These are phyloP conservation scores for barrel medic (Medicago truncatula) DNA, from an alignment of 306 rosid species.

Conservation along the genomic window MtrunA17r5.0-ANR NC_053043.1:1612501-1613000, in stretches of 20 bases:
- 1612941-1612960: conserved; percentile 6
- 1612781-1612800: neutral
- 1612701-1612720: neutral
- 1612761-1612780: neutral
- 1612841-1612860: neutral
- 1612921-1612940: conserved; percentile 13
- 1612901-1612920: neutral
- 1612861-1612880: neutral
- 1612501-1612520: neutral
- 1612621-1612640: conserved; percentile 3
- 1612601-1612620: conserved; percentile 25
- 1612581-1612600: conserved; percentile 34
- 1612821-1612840: conserved; percentile 10
- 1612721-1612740: neutral
- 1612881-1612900: conserved; percentile 17
- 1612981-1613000: conserved; percentile 8
- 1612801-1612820: neutral
- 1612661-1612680: neutral
- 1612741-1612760: conserved; percentile 12
- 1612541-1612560: neutral
- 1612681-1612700: neutral
- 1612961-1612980: conserved; percentile 5
- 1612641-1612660: conserved; percentile 9
- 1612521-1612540: neutral
- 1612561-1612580: neutral